Conservation (phyloP, 345 rosid genomes). For the Eutrema yunnanense region DNA sequence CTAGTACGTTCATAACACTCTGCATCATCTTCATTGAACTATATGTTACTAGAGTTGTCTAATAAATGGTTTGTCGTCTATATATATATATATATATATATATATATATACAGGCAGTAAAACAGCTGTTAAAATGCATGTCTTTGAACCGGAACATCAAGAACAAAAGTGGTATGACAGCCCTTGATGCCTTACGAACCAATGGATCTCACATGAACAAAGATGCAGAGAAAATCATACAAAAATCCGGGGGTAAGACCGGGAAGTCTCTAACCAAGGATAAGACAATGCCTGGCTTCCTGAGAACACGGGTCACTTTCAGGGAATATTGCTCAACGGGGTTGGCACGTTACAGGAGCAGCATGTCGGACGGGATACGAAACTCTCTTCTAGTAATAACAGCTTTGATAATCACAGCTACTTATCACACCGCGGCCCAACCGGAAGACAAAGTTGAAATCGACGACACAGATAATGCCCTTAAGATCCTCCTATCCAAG, state of each 20-base stretch:
- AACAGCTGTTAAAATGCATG: background rate
- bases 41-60: background rate
- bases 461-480: too few relatives aligned
- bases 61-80: background rate
- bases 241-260: background rate
- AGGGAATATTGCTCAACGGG: background rate
- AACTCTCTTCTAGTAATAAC: slow-evolving; percentile 24
- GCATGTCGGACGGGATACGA: background rate
- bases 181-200: background rate
- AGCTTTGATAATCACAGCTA: slow-evolving; percentile 13
- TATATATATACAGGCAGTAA: slow-evolving; percentile 4
- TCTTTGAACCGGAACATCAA: background rate
- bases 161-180: background rate
- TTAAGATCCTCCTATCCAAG: too few relatives aligned
- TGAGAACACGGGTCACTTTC: background rate
- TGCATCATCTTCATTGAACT: too few relatives aligned
- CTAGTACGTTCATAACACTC: too few relatives aligned
- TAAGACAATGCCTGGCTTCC: background rate
- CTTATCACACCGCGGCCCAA: background rate
- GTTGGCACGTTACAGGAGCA: background rate
- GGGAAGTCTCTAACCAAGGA: background rate
- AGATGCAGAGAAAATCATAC: background rate
- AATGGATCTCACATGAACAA: background rate
- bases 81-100: background rate
- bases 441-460: background rate